Percentiles rank a stretch among this genome's conserved stretches.
These are phyloP conservation scores for Medicago arabica DNA, from an alignment of 306 rosid genomes.

Conservation along the genomic window DNA sequence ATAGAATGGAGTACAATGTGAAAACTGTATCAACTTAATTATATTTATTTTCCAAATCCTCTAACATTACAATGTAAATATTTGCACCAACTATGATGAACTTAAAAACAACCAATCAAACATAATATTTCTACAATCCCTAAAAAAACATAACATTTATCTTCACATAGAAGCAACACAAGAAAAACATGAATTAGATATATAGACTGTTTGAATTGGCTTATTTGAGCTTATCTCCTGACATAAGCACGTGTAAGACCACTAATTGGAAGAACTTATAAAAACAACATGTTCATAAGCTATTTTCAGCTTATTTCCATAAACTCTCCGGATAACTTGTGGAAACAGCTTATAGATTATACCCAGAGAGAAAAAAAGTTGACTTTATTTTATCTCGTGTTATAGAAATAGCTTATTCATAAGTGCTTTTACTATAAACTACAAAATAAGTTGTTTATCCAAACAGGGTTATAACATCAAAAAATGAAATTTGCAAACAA, in stretches of 20 bases:
- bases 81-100: neutral
- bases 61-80: neutral
- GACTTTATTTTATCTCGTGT: no score
- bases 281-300: no score
- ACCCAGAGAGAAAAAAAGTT: no score
- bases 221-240: neutral
- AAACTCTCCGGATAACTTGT: no score
- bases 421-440: neutral
- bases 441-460: neutral
- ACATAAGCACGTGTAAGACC: neutral
- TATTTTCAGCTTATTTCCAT: no score
- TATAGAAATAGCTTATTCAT: neutral
- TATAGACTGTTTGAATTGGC: no score
- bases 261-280: neutral
- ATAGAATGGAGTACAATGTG: neutral
- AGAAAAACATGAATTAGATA: no score
- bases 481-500: slow-evolving; percentile 61
- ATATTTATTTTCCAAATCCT: neutral
- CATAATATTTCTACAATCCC: neutral
- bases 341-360: no score
- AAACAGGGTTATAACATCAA: neutral
- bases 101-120: neutral
- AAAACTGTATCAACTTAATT: neutral
- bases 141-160: no score
- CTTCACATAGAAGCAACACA: no score